These are phyloP conservation scores for Colletotrichum shisoi DNA, from an alignment of 2,329 filamentous ascomycete genomes.

Conservation along the genomic window DNA sequence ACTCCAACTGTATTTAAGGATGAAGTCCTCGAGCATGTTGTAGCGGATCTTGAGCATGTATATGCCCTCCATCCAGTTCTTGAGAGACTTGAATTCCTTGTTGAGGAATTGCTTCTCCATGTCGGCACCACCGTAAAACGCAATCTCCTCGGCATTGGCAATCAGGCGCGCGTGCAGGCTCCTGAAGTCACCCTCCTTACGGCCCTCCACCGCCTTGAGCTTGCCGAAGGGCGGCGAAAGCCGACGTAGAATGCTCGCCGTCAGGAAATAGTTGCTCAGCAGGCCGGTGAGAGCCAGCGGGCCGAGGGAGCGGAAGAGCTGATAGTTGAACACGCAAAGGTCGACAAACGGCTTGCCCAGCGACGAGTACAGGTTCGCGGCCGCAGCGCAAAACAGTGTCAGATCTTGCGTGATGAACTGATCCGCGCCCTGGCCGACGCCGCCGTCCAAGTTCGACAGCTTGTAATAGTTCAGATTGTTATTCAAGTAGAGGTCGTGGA, in stretches of 20 bases:
- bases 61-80: slow-evolving; percentile 97
- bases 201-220: slow-evolving; percentile 92
- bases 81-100: slow-evolving; percentile 89
- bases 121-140: slow-evolving; percentile 94
- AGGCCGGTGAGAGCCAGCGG: slow-evolving; percentile 86
- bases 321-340: slow-evolving; percentile 96
- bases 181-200: slow-evolving; percentile 94
- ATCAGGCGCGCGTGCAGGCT: slow-evolving; percentile 90
- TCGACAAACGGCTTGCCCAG: slow-evolving; percentile 98
- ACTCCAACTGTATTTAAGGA: slow-evolving; percentile 98
- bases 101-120: slow-evolving; percentile 95
- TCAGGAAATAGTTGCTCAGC: slow-evolving; percentile 91
- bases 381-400: slow-evolving; percentile 91
- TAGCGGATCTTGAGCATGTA: slow-evolving; percentile 98
- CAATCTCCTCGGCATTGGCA: slow-evolving; percentile 96
- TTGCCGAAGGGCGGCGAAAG: slow-evolving; percentile 96
- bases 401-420: slow-evolving; percentile 98
- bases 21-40: slow-evolving; percentile 98
- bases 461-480: slow-evolving; percentile 97
- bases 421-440: slow-evolving; percentile 88
- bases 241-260: slow-evolving; percentile 85
- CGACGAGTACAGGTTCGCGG: slow-evolving; percentile 92
- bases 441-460: slow-evolving; percentile 88
- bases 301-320: slow-evolving; percentile 89
- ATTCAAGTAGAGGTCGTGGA: slow-evolving; percentile 95